phyloP scores from a whole-genome alignment of 2,329 filamentous ascomycete species.

The Microsporum ferrugineum region DNA sequence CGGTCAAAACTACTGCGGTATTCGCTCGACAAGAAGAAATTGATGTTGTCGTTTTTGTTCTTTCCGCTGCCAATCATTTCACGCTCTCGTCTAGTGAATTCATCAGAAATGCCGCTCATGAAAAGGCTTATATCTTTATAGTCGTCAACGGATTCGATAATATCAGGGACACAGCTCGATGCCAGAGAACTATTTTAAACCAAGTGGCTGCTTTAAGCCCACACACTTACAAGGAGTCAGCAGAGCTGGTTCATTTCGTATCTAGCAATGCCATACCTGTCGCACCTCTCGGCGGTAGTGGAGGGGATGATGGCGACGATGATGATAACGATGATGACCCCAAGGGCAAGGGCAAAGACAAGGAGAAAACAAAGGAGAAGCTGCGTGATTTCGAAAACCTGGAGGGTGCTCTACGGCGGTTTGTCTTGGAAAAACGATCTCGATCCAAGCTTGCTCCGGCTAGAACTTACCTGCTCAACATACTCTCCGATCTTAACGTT shows the following conservation, averaged over 20 bases:
- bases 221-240: constrained; percentile 80
- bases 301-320: constrained; percentile 47
- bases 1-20: constrained; percentile 90
- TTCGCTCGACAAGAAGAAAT: constrained; percentile 98
- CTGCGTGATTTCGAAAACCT: constrained; percentile 79
- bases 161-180: constrained; percentile 82
- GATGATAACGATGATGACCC: constrained; percentile 30
- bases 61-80: constrained; percentile 95
- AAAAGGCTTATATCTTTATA: constrained; percentile 98
- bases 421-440: constrained; percentile 90
- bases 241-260: constrained; percentile 92
- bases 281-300: constrained; percentile 43
- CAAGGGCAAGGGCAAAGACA: constrained; percentile 38
- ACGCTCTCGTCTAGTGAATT: constrained; percentile 97
- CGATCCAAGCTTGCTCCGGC: constrained; percentile 91
- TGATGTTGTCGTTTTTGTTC: constrained; percentile 95
- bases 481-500: constrained; percentile 73
- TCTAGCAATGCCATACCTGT: constrained; percentile 91
- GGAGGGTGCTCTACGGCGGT: constrained; percentile 77
- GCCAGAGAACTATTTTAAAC: constrained; percentile 84
- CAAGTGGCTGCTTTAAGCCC: constrained; percentile 83
- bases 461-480: constrained; percentile 88
- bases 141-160: constrained; percentile 96
- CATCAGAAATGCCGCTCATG: constrained; percentile 84
- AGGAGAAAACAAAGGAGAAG: constrained; percentile 80